phyloP scores from a whole-genome alignment of 148 eudicot genomes.

The Selenicereus undatus region DNA sequence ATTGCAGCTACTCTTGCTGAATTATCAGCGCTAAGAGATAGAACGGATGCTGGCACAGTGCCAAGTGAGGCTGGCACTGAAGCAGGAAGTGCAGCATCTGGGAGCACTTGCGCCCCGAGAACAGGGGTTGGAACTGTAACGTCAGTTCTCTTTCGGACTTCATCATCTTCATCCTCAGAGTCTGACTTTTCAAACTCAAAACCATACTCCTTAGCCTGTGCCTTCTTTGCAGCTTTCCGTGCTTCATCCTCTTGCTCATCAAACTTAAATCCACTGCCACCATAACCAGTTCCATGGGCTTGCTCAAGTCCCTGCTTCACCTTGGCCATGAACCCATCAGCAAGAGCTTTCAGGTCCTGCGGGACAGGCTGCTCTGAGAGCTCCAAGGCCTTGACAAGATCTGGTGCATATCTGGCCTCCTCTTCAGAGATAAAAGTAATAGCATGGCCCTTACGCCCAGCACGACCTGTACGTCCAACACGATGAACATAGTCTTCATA shows the following conservation, averaged over 20 bases:
- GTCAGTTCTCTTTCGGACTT: conserved; percentile 49
- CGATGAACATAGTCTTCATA: conserved; percentile 88
- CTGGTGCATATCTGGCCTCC: conserved; percentile 69
- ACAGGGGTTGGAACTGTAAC: conserved; percentile 21
- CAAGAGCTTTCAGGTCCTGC: conserved; percentile 63
- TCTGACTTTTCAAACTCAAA: conserved; percentile 82
- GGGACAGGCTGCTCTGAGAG: conserved; percentile 80
- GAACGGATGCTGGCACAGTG: conserved; percentile 19
- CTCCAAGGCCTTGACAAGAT: conserved; percentile 69
- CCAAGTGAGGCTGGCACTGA: conserved; percentile 28
- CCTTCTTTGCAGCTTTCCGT: conserved; percentile 78
- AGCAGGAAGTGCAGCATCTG: conserved; percentile 34
- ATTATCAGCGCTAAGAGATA: conserved; percentile 35
- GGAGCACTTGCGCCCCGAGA: conserved; percentile 30
- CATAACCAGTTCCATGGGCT: conserved; percentile 75
- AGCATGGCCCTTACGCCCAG: conserved; percentile 75
- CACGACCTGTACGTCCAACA: conserved; percentile 82
- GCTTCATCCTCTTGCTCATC: conserved; percentile 90
- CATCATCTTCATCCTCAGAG: conserved; percentile 79
- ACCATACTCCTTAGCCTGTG: conserved; percentile 82
- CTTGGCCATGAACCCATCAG: conserved; percentile 72
- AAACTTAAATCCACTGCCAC: conserved; percentile 83
- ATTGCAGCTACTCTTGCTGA: conserved; percentile 54
- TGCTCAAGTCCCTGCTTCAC: conserved; percentile 79
- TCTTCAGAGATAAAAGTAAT: conserved; percentile 69